These are phyloP conservation scores for Candida quercuum DNA, from an alignment of 805 yeast genomes.

Conservation along the genomic window DNA sequence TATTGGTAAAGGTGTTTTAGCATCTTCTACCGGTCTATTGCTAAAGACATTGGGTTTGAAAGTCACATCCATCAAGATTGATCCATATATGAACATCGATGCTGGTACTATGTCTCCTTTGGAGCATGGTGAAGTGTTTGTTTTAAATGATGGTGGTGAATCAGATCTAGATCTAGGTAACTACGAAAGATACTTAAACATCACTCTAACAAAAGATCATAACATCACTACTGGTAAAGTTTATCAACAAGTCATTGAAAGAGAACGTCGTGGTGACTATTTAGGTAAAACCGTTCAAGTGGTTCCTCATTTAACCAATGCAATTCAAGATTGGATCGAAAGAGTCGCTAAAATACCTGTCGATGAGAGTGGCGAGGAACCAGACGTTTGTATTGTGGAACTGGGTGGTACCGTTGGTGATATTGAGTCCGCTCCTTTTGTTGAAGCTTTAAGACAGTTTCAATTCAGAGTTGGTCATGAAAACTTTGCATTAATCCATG, in stretches of 20 bases:
- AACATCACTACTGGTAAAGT: conserved; percentile 98
- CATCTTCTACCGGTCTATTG: conserved; percentile 93
- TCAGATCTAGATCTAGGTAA: conserved; percentile 97
- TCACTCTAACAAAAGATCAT: conserved; percentile 89
- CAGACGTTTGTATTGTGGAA: conserved; percentile 95
- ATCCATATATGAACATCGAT: conserved; percentile 98
- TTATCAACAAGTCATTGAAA: conserved; percentile 88
- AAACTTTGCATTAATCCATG: conserved; percentile 93
- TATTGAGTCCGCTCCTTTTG: conserved; percentile 97
- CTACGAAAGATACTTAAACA: conserved; percentile 93
- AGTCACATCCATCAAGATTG: conserved; percentile 96
- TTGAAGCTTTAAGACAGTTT: conserved; percentile 97
- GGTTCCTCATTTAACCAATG: conserved; percentile 96
- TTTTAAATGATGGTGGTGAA: conserved; percentile 97
- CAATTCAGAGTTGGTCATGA: conserved; percentile 95
- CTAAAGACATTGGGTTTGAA: conserved; percentile 90
- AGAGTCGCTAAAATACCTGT: conserved; percentile 88
- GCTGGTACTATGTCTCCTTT: conserved; percentile 99
- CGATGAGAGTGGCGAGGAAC: conserved; percentile 79
- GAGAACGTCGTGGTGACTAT: conserved; percentile 94
- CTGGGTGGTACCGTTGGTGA: conserved; percentile 99
- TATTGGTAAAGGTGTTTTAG: conserved; percentile 97
- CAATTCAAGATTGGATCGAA: conserved; percentile 98
- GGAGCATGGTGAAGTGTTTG: conserved; percentile 99
- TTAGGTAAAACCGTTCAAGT: conserved; percentile 99